Evolutionary conservation across 352 stramenopile species (phyloP).

Genomic region (Phytophthora ohioensis): DNA sequence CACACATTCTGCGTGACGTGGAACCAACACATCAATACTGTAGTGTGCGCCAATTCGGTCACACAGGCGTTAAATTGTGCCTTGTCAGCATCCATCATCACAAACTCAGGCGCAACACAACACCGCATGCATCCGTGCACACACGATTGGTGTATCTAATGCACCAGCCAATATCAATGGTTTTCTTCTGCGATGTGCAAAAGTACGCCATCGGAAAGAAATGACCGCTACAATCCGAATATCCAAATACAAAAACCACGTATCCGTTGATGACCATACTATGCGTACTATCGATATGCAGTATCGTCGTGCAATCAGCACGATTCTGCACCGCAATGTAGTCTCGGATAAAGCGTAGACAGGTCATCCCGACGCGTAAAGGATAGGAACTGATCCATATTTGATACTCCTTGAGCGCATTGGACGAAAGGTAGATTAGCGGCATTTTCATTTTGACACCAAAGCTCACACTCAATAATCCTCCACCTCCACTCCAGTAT

Average conservation of each 20-base stretch:
- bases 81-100: constrained; percentile 8
- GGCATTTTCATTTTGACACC: too few species aligned
- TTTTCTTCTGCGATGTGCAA: constrained; percentile 1
- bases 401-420: too few species aligned
- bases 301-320: neutral
- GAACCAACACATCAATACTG: constrained; percentile 14
- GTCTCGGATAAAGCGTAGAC: neutral
- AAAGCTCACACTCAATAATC: too few species aligned
- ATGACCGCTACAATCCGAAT: constrained; percentile 7
- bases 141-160: constrained; percentile 5
- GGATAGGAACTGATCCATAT: neutral
- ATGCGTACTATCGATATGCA: constrained; percentile 15
- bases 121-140: neutral
- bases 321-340: neutral
- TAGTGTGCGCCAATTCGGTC: neutral
- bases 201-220: neutral
- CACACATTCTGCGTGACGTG: constrained; percentile 14
- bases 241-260: constrained; percentile 4
- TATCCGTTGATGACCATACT: constrained; percentile 13
- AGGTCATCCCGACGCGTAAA: constrained; percentile 1
- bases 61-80: constrained; percentile 10
- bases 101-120: neutral
- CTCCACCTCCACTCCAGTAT: too few species aligned
- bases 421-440: too few species aligned
- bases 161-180: constrained; percentile 10